These are phyloP conservation scores for Boletus rubroflammeus DNA, from an alignment of 768 basidiomycete species.

Conservation along the genomic window DNA sequence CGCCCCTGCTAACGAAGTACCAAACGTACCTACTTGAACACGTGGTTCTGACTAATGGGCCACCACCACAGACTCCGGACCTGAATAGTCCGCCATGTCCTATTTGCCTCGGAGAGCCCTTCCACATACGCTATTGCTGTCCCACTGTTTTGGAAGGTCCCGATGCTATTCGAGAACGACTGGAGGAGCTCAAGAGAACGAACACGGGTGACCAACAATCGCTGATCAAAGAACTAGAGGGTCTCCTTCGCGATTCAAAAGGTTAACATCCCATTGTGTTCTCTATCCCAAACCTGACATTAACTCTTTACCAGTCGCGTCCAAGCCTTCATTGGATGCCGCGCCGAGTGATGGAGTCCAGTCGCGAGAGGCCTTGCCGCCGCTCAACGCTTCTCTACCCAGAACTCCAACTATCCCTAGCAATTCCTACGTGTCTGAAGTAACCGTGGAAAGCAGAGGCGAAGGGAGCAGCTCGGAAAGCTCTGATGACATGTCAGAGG, in stretches of 20 bases:
- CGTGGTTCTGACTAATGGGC: neutral
- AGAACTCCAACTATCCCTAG: constrained; percentile 25
- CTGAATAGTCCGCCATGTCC: constrained; percentile 33
- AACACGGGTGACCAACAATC: constrained; percentile 17
- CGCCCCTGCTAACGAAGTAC: neutral
- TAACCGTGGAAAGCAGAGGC: constrained; percentile 34
- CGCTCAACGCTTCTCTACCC: constrained; percentile 1
- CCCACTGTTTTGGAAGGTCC: constrained; percentile 44
- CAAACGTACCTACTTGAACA: neutral
- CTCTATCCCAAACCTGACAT: constrained; percentile 6
- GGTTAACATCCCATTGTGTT: constrained; percentile 12
- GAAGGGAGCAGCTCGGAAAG: constrained; percentile 42
- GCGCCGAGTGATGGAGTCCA: constrained; percentile 1
- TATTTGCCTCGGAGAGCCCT: constrained; percentile 42
- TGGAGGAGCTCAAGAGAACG: constrained; percentile 39
- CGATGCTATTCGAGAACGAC: constrained; percentile 41
- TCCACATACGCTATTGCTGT: constrained; percentile 49
- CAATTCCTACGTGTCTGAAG: constrained; percentile 35
- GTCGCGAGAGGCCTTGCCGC: neutral
- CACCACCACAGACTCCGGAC: neutral
- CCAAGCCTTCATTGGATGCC: neutral
- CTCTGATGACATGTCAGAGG: constrained; percentile 24
- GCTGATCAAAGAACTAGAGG: constrained; percentile 43
- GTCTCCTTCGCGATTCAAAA: constrained; percentile 30
- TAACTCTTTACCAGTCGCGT: constrained; percentile 5